Evolutionary conservation across 23 red algal species (phyloP).

Genomic region (Gracilaria vermiculophylla): DNA sequence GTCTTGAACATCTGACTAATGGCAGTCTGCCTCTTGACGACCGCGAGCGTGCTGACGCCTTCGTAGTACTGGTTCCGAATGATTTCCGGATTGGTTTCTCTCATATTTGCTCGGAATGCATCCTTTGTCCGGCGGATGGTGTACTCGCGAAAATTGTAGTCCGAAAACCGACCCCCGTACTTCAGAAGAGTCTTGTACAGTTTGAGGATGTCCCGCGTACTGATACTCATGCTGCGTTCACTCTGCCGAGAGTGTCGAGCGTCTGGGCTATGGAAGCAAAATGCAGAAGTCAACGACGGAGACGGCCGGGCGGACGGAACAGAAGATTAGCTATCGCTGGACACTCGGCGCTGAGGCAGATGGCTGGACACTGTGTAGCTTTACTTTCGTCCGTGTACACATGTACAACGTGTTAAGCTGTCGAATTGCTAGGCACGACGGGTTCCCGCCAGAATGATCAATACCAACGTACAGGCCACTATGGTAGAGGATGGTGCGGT

Average conservation of each 20-base stretch:
- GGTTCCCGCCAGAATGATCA: neutral
- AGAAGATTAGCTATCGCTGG: too few species aligned
- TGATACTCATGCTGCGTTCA: slow-evolving; percentile 28
- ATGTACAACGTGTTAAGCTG: too few species aligned
- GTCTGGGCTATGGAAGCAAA: too few species aligned
- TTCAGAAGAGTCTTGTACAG: slow-evolving; percentile 63
- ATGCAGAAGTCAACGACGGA: too few species aligned
- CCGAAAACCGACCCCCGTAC: slow-evolving; percentile 36
- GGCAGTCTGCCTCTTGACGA: slow-evolving; percentile 61
- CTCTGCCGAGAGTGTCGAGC: neutral
- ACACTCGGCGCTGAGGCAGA: too few species aligned
- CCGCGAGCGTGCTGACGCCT: slow-evolving; percentile 43
- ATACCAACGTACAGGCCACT: too few species aligned
- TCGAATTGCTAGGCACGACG: too few species aligned
- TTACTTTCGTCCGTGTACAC: too few species aligned
- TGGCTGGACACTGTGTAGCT: too few species aligned
- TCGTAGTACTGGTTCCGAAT: slow-evolving; percentile 39
- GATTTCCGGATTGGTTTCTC: slow-evolving; percentile 33
- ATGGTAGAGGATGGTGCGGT: too few species aligned
- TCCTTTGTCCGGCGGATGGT: slow-evolving; percentile 54
- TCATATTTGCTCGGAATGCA: slow-evolving; percentile 45
- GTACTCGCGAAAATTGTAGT: slow-evolving; percentile 82
- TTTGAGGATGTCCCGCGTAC: slow-evolving; percentile 45
- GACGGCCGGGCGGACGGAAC: too few species aligned
- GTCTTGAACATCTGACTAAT: slow-evolving; percentile 78